Base-by-base conservation (phyloP, 345 rosid genomes). In the Luvunga scandens region DNA sequence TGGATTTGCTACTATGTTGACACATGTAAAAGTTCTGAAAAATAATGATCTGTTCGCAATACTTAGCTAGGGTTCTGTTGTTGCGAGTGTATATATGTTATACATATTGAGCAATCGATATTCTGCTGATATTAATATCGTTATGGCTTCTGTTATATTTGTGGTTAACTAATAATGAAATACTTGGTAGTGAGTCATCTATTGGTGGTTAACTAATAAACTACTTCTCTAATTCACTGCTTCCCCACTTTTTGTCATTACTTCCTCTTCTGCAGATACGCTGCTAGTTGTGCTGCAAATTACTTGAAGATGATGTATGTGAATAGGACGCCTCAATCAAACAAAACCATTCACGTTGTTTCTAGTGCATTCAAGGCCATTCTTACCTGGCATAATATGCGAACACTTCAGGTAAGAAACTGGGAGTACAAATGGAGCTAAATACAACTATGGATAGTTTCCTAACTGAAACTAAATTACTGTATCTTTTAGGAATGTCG, bases 351-450 rank as follows among this genome's bases (percentile, higher is more conserved):
- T 71, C 99, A 95, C 84, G 90, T 95, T 65, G 77, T 90, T 78
- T 91, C 97, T 76, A 92, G 99, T 82, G 94, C 96, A 39, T 84
- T 89, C 81, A 95, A 95, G 87, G 98, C 97, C 72, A 81, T 79
- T 71, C 81, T 83, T 22, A 86, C 94, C 19, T 95, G 99, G 99
- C 97, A 93, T 86, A 92, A 95, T 82, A 91, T 93, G 99, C 90
- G 89, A 81, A 92, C 94, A 59, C 97, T 95, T 81, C 99, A 93
- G 93, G 98, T 95, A 57, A 85, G 79, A 27, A 77, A 60, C n/a
- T 28, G 75, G 28, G 62, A 36, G 45, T 53, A 24, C 59, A 48
- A 24, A 36, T 63, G 50, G 60, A 78, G 38, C 48, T 55, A 36
- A 28, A 25, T 19, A 38, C 39, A 19, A 57, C 61, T 9, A 22